Conservation (phyloP, 2,329 filamentous ascomycete species). For the Scleromitrula shiraiana region DNA sequence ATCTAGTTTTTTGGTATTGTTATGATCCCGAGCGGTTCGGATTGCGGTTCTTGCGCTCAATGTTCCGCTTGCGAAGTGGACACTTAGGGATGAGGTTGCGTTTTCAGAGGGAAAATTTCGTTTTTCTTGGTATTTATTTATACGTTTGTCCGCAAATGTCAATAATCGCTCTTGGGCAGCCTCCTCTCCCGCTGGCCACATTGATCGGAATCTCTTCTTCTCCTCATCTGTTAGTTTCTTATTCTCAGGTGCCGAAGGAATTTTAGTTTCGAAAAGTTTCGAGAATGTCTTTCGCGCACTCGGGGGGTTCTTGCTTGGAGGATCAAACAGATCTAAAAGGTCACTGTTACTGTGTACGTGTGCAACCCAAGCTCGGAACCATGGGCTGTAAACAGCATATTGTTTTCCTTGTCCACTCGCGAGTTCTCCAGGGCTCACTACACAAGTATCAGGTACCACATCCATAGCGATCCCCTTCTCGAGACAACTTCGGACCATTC, state of each 20-base stretch:
- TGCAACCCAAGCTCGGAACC: slow-evolving; percentile 69
- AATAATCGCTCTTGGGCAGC: slow-evolving; percentile 57
- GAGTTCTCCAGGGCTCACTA: slow-evolving; percentile 67
- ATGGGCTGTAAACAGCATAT: slow-evolving; percentile 78
- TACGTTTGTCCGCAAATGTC: slow-evolving; percentile 59
- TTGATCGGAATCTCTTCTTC: slow-evolving; percentile 43
- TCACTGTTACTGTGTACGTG: slow-evolving; percentile 64
- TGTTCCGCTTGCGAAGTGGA: slow-evolving; percentile 63
- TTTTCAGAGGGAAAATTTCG: slow-evolving; percentile 59
- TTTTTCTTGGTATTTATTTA: slow-evolving; percentile 51
- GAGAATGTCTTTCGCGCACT: slow-evolving; percentile 37
- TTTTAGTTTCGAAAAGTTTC: slow-evolving; percentile 48
- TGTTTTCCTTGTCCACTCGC: slow-evolving; percentile 63
- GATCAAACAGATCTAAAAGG: slow-evolving; percentile 53
- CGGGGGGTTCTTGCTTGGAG: slow-evolving; percentile 48
- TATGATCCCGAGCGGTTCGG: slow-evolving; percentile 51
- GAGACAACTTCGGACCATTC: slow-evolving; percentile 52
- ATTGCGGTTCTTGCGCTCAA: slow-evolving; percentile 61
- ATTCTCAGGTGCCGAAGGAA: slow-evolving; percentile 55
- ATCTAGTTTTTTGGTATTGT: slow-evolving; percentile 58
- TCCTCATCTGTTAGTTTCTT: slow-evolving; percentile 56
- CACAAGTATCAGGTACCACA: slow-evolving; percentile 73
- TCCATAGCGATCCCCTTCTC: slow-evolving; percentile 59
- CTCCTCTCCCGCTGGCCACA: slow-evolving; percentile 72
- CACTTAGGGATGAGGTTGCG: slow-evolving; percentile 61